Percentiles rank a stretch among this genome's conserved stretches.
Evolutionary conservation across 345 rosid species (phyloP).

Genomic region (Triadica sebifera): DNA sequence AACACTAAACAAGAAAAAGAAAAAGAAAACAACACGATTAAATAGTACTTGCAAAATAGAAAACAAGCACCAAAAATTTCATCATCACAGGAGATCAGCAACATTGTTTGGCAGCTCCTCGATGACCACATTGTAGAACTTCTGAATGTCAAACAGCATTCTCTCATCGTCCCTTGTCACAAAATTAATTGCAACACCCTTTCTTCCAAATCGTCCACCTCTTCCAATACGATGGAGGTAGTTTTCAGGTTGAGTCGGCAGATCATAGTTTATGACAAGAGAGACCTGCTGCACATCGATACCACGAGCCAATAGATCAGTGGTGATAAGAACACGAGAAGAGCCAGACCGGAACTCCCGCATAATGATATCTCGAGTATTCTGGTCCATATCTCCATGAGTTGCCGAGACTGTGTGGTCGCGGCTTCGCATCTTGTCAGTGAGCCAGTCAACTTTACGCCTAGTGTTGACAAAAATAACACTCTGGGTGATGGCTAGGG

Average conservation of each 20-base stretch:
- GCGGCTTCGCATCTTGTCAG: constrained; percentile 34
- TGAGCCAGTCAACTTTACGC: constrained; percentile 37
- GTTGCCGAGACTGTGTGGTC: constrained; percentile 35
- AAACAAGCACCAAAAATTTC: constrained; percentile 32
- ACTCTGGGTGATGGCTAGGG: constrained; percentile 34
- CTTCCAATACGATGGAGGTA: constrained; percentile 55
- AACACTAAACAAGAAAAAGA: constrained; percentile 12
- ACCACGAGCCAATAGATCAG: constrained; percentile 51
- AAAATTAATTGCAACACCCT: constrained; percentile 53
- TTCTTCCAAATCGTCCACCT: constrained; percentile 51
- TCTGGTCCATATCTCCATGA: constrained; percentile 47
- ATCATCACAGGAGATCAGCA: constrained; percentile 49
- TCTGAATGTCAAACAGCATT: constrained; percentile 46
- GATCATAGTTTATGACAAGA: constrained; percentile 49
- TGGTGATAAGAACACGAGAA: constrained; percentile 52
- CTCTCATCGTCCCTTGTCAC: constrained; percentile 43
- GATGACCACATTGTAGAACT: constrained; percentile 31
- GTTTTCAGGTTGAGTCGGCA: constrained; percentile 54
- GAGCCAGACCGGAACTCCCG: constrained; percentile 52
- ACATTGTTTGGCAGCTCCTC: constrained; percentile 55
- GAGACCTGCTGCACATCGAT: constrained; percentile 57
- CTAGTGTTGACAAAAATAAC: constrained; percentile 35
- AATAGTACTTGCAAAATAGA: constrained; percentile 33
- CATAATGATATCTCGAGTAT: constrained; percentile 53
- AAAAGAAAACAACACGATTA: constrained; percentile 9